phyloP scores from a whole-genome alignment of 768 basidiomycete genomes.

The Mycena leptocephala region DNA sequence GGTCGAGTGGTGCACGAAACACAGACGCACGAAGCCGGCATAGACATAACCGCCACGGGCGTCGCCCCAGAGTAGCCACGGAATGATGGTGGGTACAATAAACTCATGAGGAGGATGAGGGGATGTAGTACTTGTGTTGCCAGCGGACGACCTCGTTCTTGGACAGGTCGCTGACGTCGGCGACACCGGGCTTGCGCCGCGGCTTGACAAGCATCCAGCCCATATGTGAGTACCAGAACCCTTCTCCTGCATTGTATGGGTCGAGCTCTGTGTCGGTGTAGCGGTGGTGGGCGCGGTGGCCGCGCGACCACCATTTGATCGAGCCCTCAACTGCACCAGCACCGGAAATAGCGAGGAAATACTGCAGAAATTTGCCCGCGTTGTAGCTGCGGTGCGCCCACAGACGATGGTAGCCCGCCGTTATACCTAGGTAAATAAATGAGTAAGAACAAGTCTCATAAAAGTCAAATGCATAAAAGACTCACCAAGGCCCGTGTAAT shows the following conservation, averaged over 20 bases:
- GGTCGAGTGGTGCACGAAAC: slow-evolving; percentile 95
- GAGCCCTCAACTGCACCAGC: slow-evolving; percentile 97
- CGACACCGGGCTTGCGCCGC: slow-evolving; percentile 91
- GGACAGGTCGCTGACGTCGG: slow-evolving; percentile 92
- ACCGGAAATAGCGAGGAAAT: slow-evolving; percentile 86
- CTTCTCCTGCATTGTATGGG: slow-evolving; percentile 94
- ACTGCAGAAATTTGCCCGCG: slow-evolving; percentile 89
- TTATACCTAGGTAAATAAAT: slow-evolving; percentile 69
- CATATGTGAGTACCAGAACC: slow-evolving; percentile 89
- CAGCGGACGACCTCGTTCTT: slow-evolving; percentile 88
- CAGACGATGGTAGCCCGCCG: slow-evolving; percentile 96
- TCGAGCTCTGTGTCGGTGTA: slow-evolving; percentile 98
- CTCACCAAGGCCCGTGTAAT: slow-evolving; percentile 81
- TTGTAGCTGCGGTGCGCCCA: slow-evolving; percentile 99
- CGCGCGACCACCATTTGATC: slow-evolving; percentile 99
- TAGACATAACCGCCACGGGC: slow-evolving; percentile 90
- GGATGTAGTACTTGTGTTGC: slow-evolving; percentile 91
- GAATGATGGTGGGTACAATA: slow-evolving; percentile 85
- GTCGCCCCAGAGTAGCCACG: slow-evolving; percentile 90
- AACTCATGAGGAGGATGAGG: slow-evolving; percentile 81
- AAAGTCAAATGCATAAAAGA: slow-evolving; percentile 26
- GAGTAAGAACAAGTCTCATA: background rate
- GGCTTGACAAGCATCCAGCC: slow-evolving; percentile 97
- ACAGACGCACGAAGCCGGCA: slow-evolving; percentile 83
- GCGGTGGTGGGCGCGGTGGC: slow-evolving; percentile 97